A percentile compares a stretch with the other conserved stretches of the same genome.
These are phyloP conservation scores for Fusarium bactridioides DNA, from an alignment of 2,329 filamentous ascomycete genomes.

Conservation along the genomic window DNA sequence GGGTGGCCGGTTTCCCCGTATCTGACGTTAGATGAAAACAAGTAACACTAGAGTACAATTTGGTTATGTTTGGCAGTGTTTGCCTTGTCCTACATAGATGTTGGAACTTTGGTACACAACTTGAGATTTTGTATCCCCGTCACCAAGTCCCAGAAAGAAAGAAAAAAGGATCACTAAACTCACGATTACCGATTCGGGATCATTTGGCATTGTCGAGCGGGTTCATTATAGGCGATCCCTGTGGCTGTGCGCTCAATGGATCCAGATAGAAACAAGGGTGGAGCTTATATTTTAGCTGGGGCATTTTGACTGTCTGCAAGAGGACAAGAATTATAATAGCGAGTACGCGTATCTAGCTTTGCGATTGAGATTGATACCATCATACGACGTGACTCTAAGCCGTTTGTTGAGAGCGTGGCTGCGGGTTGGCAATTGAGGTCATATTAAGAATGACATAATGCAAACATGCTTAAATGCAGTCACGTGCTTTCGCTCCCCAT, in stretches of 20 bases:
- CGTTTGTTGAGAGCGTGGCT: neutral
- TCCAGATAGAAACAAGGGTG: neutral
- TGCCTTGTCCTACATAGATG: neutral
- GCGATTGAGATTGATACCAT: neutral
- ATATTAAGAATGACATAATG: neutral
- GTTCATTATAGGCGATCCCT: neutral
- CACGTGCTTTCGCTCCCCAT: conserved; percentile 38
- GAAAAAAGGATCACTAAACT: neutral
- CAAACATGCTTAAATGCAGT: neutral
- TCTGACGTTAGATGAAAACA: neutral
- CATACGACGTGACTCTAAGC: neutral
- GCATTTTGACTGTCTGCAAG: neutral
- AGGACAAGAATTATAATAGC: neutral
- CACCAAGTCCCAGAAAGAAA: neutral
- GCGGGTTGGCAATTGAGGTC: neutral
- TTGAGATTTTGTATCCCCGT: too few species aligned
- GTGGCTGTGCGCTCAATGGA: conserved; percentile 23
- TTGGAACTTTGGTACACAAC: neutral
- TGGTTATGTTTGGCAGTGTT: neutral
- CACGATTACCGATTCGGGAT: conserved; percentile 8
- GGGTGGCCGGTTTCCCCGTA: too few species aligned
- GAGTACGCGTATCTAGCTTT: neutral
- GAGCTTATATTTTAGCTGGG: neutral
- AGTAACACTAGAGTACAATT: neutral
- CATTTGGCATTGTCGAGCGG: neutral